Conservation (phyloP, 2,329 filamentous ascomycete genomes). For the Plenodomus biglobosus region DNA sequence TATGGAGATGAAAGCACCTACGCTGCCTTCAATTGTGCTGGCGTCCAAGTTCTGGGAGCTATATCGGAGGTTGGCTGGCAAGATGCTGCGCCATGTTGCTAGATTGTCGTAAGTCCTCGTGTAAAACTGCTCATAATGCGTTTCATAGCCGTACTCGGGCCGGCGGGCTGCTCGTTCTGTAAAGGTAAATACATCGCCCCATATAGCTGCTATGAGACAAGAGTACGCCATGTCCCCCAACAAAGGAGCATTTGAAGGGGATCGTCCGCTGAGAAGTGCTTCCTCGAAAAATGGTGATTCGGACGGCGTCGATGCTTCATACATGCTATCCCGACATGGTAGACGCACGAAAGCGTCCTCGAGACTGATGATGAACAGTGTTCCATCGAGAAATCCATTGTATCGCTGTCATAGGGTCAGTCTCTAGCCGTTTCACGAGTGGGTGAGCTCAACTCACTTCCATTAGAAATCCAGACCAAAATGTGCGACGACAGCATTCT, state of each 20-base stretch:
- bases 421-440: conserved; percentile 34
- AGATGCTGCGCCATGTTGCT: conserved; percentile 59
- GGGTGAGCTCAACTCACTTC: conserved; percentile 55
- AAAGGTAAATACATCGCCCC: conserved; percentile 64
- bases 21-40: conserved; percentile 56
- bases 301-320: conserved; percentile 61
- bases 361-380: conserved; percentile 58
- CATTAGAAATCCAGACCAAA: conserved; percentile 71
- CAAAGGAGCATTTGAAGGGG: conserved; percentile 39
- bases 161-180: conserved; percentile 57
- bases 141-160: conserved; percentile 47
- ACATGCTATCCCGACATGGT: conserved; percentile 62
- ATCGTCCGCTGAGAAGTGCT: conserved; percentile 47
- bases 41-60: conserved; percentile 60
- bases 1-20: conserved; percentile 63
- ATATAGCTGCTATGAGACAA: conserved; percentile 64
- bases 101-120: conserved; percentile 55
- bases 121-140: conserved; percentile 56
- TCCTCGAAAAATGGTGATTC: conserved; percentile 64
- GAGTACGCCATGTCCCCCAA: conserved; percentile 59
- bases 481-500: conserved; percentile 69
- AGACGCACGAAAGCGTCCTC: conserved; percentile 69
- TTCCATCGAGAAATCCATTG: conserved; percentile 58
- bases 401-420: conserved; percentile 52
- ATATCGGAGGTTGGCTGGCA: conserved; percentile 60